A percentile compares a stretch with the other conserved stretches of the same genome.
Evolutionary conservation across 1,284 basidiomycete genomes (phyloP).

Genomic region (Phlebopus sp.): DNA sequence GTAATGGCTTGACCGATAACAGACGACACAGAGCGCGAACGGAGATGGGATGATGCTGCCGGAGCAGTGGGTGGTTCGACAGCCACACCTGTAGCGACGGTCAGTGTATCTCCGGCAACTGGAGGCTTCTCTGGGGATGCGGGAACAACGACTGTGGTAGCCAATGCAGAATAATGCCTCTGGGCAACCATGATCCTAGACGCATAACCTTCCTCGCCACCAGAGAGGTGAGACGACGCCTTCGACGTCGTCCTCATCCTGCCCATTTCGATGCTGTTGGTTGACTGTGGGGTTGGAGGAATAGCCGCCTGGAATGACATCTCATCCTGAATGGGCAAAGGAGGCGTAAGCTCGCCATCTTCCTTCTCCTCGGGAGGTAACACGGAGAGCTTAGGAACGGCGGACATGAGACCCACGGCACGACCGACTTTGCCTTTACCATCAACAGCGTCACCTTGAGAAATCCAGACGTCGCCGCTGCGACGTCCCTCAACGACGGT

Average conservation of each 20-base stretch:
- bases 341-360: slow-evolving; percentile 38
- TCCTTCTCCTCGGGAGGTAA: slow-evolving; percentile 50
- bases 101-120: slow-evolving; percentile 28
- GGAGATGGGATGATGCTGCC: slow-evolving; percentile 40
- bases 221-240: slow-evolving; percentile 51
- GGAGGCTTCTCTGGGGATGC: slow-evolving; percentile 43
- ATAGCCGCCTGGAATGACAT: slow-evolving; percentile 37
- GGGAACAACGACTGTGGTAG: slow-evolving; percentile 55
- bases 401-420: slow-evolving; percentile 54
- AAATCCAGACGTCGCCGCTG: slow-evolving; percentile 68
- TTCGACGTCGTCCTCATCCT: slow-evolving; percentile 50
- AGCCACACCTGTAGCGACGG: slow-evolving; percentile 37
- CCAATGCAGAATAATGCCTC: slow-evolving; percentile 63
- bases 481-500: slow-evolving; percentile 67
- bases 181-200: slow-evolving; percentile 66
- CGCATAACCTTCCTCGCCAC: slow-evolving; percentile 47
- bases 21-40: slow-evolving; percentile 46
- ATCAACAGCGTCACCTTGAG: slow-evolving; percentile 63
- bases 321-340: slow-evolving; percentile 45
- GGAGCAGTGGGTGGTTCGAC: slow-evolving; percentile 24
- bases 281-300: slow-evolving; percentile 50
- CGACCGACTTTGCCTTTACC: slow-evolving; percentile 58
- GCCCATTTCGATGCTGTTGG: slow-evolving; percentile 53
- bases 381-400: slow-evolving; percentile 63
- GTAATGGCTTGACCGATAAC: slow-evolving; percentile 41